Conservation (phyloP, 2,329 filamentous ascomycete genomes). For the Exophiala lecanii-corni region DNA sequence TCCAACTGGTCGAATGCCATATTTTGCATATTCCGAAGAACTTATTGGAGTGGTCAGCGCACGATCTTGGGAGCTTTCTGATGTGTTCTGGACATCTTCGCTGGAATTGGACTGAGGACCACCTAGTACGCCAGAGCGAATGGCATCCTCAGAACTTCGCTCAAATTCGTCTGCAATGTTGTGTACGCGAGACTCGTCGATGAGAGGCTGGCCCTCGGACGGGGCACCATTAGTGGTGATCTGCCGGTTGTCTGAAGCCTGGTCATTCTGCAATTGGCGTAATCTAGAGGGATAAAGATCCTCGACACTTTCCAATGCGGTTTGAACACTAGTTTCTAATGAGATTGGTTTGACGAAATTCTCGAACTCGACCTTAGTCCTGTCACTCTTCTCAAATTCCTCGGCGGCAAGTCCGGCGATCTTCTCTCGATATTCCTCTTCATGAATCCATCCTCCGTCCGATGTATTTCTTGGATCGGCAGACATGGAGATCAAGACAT, state of each 20-base stretch:
- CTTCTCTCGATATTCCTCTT: constrained; percentile 71
- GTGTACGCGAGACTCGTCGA: constrained; percentile 12
- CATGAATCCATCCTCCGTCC: constrained; percentile 85
- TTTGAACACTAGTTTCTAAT: constrained; percentile 61
- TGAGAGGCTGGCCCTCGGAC: constrained; percentile 10
- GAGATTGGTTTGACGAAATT: constrained; percentile 56
- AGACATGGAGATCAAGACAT: constrained; percentile 83
- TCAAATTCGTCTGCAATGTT: constrained; percentile 1
- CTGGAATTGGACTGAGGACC: neutral
- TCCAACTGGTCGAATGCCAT: constrained; percentile 29
- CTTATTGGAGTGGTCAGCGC: constrained; percentile 17
- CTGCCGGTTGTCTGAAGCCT: neutral
- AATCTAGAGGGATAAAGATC: constrained; percentile 71
- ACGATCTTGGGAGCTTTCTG: neutral
- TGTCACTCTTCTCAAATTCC: constrained; percentile 53
- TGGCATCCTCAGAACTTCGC: neutral
- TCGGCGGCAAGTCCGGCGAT: constrained; percentile 59
- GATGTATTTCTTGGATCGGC: constrained; percentile 69
- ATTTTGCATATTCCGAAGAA: constrained; percentile 27
- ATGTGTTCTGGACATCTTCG: neutral
- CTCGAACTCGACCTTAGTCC: constrained; percentile 54
- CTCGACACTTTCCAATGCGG: constrained; percentile 75
- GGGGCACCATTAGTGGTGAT: neutral
- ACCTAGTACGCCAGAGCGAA: constrained; percentile 2
- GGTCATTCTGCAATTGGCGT: constrained; percentile 34